Evolutionary conservation across 1,284 basidiomycete genomes (phyloP), one percentile per base, ranked within the genome.

Genomic region (Ustilago loliicola): DNA sequence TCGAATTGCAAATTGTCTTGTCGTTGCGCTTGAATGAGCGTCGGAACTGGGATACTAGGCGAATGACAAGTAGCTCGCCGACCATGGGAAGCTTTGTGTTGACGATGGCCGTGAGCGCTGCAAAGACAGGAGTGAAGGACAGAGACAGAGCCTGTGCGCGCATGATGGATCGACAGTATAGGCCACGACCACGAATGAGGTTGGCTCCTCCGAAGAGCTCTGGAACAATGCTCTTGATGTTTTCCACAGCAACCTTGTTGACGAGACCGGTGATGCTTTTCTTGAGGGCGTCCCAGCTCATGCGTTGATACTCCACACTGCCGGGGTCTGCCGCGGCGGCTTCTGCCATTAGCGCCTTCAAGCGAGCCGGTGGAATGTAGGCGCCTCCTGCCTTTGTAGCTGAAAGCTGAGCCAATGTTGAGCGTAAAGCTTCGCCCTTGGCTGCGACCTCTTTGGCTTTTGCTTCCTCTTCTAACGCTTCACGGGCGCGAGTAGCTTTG

Each of bases 231-330:
- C 93, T 91, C 88, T 99, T 99, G 90, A 98, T 99, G 87, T 99
- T 99, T 77, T 92, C 90, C 25, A 94, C 90, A 86, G 87, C 77
- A 45, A 90, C 89, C 88, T 98, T 94, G 90, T 99, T 99, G 89
- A 99, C 96, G 81, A 99, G 92, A 93, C 97, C 97, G 29, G 97
- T 99, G 85, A 99, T 94, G 66, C 93, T 94, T 88, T 99, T 99
- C 85, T 96, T 92, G 71, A 99, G 89, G 1, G 97, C 96, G 85
- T 99, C 97, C 97, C 96, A 99, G 29, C 94, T 94, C 80, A 99
- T 89, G 21, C 96, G 73, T 88, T 99, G 97, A 87, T 93, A 98
- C 88, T 98, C 96, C n/a, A 92, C 85, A 78, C 94, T 93, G 58
- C 90, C 89, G 87, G 96, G 95, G 89, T 98, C 95, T 71, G 91